Evolutionary conservation across 495 filamentous ascomycete species (phyloP), one percentile per base, ranked within the genome.

Genomic region (Cercophora scortea): DNA sequence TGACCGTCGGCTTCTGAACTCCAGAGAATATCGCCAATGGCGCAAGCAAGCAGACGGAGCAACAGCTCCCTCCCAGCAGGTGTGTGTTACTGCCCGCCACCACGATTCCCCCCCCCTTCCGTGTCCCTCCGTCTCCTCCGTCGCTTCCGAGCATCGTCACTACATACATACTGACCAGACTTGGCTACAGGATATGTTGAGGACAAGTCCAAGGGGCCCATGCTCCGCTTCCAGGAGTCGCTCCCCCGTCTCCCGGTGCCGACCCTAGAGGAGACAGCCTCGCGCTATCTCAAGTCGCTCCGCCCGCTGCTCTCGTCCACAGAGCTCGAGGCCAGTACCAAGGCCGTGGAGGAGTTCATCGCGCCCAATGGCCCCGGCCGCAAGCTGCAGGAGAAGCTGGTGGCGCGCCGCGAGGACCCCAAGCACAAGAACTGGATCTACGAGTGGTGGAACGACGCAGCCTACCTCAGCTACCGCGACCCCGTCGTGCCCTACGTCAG

Each of bases 401-500:
- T 89, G 45, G 89, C 87, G 41, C 83, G 87, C 50, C 81, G 89
- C 36, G 87, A 89, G 50, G 80, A 96, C 61, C 87, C 94, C 44
- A 84, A 89, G 54, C 69, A 78, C 69, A 88, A 87, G 71, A 99
- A 96, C 75, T 99, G 94, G 94, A 67, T 99, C 15, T 80, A 82
- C 54, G 91, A 97, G 60, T 99, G 94, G 94, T 99, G 94, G 94
- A 95, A 96, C 71, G 79, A 91, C 51, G 79, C 81, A 3, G 91
- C 93, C 39, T 99, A 99, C 72, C 79, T 99, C 50, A 79, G 65
- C 52, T 96, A 96, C 76, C 88, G 92, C 53, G 94, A 96, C 69
- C 94, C 94, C 36, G 88, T 99, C 32, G 87, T 97, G 32, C 94
- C 94, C 51, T 99, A 97, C 66, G 94, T 99, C 58, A 95, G 89